Base-by-base conservation (phyloP, 192 early-diverging fungal genomes). In the Umbelopsis sp. region DNA sequence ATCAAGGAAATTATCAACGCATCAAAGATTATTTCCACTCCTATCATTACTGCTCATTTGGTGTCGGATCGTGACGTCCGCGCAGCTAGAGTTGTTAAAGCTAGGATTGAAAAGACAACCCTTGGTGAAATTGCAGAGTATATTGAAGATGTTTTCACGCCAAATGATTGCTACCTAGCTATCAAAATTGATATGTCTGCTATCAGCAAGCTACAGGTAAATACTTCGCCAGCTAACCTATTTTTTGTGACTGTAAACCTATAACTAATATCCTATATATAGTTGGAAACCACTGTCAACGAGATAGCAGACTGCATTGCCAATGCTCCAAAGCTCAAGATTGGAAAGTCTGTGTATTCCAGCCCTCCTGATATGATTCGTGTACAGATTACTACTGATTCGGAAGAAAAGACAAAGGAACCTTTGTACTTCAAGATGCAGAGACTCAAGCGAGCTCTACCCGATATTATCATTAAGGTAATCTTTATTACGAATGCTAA, bases 1-100 rank as follows among this genome's bases (percentile, higher is more conserved):
- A 97, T 99, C 85, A 98, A 98, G 84, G 98, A 99, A 88, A 98
- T 99, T 81, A 99, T 99, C 86, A 99, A 98, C 76, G 98, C 96
- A 7, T 88, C 95, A 47, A 98, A 98, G 76, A 89, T 87, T n/a
- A 97, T 99, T 62, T 86, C 89, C 24, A 98, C 96, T 1, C 98
- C 98, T 0, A 91, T 98, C 73, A 96, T 98, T 59, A 86, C 81
- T 6, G 91, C 92, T 38, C 83, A 87, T 49, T 85, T 99, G 21
- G 81, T 92, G 53, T 84, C 89, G 70, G 85, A 88, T 20, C 36
- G 69, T 34, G 85, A 85, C 75, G 88, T 91, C 45, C 89, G 86
- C 22, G 87, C 94, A 0, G 95, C 96, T 7, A 90, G 97, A 41
- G 96, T 98, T n/a, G 96, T 98, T 65, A 97, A 99, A 80, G 98